phyloP scores from a whole-genome alignment of 1,284 basidiomycete species.

The Boletellus sp. region DNA sequence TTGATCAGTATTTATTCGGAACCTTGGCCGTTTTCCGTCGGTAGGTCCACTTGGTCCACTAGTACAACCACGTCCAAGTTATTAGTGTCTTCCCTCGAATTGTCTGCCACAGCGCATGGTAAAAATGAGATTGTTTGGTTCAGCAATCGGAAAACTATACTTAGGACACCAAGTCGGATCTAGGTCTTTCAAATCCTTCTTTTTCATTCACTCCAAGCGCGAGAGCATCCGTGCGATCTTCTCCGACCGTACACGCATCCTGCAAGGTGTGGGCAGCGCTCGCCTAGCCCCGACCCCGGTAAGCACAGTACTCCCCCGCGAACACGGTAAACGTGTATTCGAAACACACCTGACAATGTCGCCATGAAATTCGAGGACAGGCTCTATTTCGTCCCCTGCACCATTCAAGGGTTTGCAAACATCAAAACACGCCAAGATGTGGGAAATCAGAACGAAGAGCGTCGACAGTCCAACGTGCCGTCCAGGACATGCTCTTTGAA shows the following conservation, averaged over 20 bases:
- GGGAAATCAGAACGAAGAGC: neutral
- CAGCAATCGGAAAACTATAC: too few species aligned
- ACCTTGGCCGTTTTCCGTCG: too few species aligned
- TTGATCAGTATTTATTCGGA: too few species aligned
- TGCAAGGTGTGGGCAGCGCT: neutral
- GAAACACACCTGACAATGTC: neutral
- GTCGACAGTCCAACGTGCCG: neutral
- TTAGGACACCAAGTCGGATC: too few species aligned
- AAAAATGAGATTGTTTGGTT: too few species aligned
- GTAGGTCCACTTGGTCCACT: too few species aligned
- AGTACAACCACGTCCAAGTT: too few species aligned
- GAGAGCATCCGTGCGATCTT: neutral
- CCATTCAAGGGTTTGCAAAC: neutral
- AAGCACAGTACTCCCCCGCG: neutral
- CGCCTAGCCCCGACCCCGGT: neutral
- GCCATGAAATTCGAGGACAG: neutral
- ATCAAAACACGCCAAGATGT: neutral
- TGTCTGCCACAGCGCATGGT: too few species aligned
- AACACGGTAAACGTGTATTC: too few species aligned
- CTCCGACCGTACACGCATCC: neutral
- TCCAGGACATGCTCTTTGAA: neutral
- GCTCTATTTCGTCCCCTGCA: neutral
- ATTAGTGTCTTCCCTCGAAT: too few species aligned
- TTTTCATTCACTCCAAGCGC: too few species aligned
- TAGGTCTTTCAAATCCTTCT: too few species aligned